A percentile compares a stretch with the other conserved stretches of the same genome.
Conservation (phyloP, 176 grass and related monocot species). For the bread wheat (Triticum aestivum) region DNA sequence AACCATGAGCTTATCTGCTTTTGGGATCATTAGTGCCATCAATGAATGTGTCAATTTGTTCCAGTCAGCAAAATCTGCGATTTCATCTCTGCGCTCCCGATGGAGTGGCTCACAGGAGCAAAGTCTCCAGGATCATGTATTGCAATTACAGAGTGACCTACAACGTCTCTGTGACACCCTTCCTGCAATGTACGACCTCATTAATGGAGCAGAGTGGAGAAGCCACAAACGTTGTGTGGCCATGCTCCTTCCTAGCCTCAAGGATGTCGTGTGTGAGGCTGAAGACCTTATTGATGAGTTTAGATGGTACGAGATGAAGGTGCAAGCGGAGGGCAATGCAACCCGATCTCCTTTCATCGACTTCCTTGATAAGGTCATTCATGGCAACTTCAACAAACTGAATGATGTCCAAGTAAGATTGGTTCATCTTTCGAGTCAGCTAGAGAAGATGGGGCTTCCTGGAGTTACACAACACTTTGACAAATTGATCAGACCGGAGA, state of each 20-base stretch:
- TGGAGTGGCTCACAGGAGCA: not conserved
- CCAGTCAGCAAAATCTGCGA: not conserved
- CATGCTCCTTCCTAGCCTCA: not conserved
- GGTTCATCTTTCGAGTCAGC: not conserved
- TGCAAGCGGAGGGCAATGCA: not conserved
- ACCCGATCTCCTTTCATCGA: not conserved
- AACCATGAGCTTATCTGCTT: no score
- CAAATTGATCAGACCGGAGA: no score
- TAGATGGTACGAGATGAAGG: not conserved
- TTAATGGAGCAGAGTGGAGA: no score
- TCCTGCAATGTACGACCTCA: not conserved
- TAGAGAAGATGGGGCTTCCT: not conserved
- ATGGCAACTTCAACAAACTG: not conserved
- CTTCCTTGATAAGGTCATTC: not conserved
- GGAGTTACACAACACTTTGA: no score
- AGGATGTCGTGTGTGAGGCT: slow-evolving; percentile 9
- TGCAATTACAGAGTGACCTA: not conserved
- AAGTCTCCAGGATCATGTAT: not conserved
- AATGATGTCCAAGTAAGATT: not conserved
- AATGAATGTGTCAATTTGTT: slow-evolving; percentile 3
- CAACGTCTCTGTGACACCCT: not conserved
- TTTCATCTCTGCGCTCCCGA: not conserved
- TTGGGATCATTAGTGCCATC: not conserved
- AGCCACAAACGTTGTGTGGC: no score
- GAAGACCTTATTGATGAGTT: slow-evolving; percentile 13